Base-by-base conservation (phyloP, 495 filamentous ascomycete species). In the Talaromyces adpressus region DNA sequence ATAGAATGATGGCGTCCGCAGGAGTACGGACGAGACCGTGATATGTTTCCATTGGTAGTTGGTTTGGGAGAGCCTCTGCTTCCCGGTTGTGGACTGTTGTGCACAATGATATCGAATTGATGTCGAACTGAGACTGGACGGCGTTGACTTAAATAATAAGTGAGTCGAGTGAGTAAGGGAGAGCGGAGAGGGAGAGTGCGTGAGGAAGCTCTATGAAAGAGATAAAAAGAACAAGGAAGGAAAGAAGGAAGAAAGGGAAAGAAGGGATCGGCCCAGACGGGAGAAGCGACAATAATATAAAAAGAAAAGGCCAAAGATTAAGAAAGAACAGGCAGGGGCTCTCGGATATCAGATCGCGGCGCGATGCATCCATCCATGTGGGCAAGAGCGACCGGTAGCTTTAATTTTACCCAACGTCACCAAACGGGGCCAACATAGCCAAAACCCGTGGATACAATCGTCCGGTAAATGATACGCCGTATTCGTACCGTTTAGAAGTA, bases 1-100 rank as follows among this genome's bases (percentile, higher is more conserved):
- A 98, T 41, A 98, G 81, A 68, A 97, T 90, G 79, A 98, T 97
- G 65, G 94, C 94, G 77, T 98, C 94, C 70, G 85, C 86, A 7
- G 94, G 93, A 7, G 92, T 92, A 75, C 92, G 89, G 67, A 98
- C 92, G 69, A 89, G 86, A 53, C 94, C 94, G 79, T 92, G 82
- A 74, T 97, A 98, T 18, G 94, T 98, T 77, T 98, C 94, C 94
- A 98, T 98, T 23, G 14, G 54, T 25, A 18, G 22, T 29, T 56
- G 27, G 11, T 14, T 56, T 56, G 52, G 27, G 56, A 58, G 56
- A 58, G 56, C 56, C 56, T 58, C n/a, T 58, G 56, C 56, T 36
- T 32, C 45, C 45, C 45, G 45, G 18, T 2, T 8, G 45, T 8
- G 6, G 41, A 18, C 45, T 49, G 45, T 49, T 20, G 45, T 49